Evolutionary conservation across 345 rosid species (phyloP), one percentile per base, ranked within the genome.

Genomic region (Linum usitatissimum): DNA sequence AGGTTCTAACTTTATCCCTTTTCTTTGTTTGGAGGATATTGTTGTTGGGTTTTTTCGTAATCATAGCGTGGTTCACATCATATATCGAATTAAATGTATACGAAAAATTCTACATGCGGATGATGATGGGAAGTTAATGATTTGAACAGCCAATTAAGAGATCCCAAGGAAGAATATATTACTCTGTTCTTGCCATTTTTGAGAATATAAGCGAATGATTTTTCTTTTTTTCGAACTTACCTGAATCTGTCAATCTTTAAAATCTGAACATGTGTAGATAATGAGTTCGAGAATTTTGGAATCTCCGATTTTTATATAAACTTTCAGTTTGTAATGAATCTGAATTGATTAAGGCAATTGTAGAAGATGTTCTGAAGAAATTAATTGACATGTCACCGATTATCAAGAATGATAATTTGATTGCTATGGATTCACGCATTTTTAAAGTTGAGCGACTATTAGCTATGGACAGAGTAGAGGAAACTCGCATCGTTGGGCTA

Each of bases 71-170:
- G n/a, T n/a, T n/a, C n/a, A n/a, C n/a, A n/a, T n/a, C n/a, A 23
- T 23, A 23, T 23, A 23, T 23, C 28, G 28, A 0, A 23, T 23
- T 23, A 23, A 23, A 23, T 23, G 28, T 23, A 23, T 23, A 23
- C 2, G 28, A 23, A 23, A 0, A 23, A 13, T 20, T 15, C 59
- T 28, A 20, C 19, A 51, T 2, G 28, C 28, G 53, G 57, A 69
- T 73, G 63, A 74, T 55, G 28, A 30, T 57, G 49, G 59, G 18
- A 61, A 23, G 28, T 23, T 75, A 55, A 57, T 59, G 64, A 70
- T 56, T 53, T 79, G 54, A 23, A 57, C 85, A 87, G 96, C 79
- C 81, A 68, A 63, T 80, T 0, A 85, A 78, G 66, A 81, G 61
- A 30, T 48, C 60, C 53, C 64, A 6, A 66, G 87, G 83, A 66